A percentile compares a stretch with the other conserved stretches of the same genome.
These are phyloP conservation scores for Solanum tarapatanum DNA, from an alignment of 257 asterid species.

Conservation along the genomic window DNA sequence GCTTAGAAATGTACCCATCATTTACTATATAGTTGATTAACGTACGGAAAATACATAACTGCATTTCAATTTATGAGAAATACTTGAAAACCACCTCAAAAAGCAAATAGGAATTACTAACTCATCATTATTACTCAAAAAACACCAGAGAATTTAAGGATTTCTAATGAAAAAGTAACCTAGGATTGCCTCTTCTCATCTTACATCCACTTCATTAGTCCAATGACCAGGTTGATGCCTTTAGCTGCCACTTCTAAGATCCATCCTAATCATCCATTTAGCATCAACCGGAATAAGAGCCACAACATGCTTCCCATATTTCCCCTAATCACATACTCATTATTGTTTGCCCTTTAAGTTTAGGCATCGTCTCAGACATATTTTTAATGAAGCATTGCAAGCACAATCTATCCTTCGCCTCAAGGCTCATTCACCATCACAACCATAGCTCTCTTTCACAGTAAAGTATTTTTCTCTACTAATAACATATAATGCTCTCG, in stretches of 20 bases:
- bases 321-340: background rate
- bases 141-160: background rate
- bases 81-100: background rate
- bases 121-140: background rate
- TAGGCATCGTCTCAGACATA: background rate
- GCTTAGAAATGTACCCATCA: background rate
- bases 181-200: background rate
- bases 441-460: background rate
- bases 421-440: background rate
- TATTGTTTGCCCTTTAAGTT: background rate
- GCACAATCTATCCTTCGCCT: background rate
- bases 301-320: background rate
- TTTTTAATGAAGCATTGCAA: background rate
- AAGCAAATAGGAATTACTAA: background rate
- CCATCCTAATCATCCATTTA: background rate
- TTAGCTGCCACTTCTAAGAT: background rate
- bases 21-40: background rate
- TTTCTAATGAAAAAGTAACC: background rate
- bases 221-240: background rate
- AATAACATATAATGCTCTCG: background rate
- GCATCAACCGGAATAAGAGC: background rate
- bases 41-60: background rate
- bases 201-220: background rate
- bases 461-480: background rate
- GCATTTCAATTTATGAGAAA: background rate